Evolutionary conservation across 169 alveolate genomes (phyloP), one percentile per base, ranked within the genome.

Genomic region (Plasmodium coatneyi): DNA sequence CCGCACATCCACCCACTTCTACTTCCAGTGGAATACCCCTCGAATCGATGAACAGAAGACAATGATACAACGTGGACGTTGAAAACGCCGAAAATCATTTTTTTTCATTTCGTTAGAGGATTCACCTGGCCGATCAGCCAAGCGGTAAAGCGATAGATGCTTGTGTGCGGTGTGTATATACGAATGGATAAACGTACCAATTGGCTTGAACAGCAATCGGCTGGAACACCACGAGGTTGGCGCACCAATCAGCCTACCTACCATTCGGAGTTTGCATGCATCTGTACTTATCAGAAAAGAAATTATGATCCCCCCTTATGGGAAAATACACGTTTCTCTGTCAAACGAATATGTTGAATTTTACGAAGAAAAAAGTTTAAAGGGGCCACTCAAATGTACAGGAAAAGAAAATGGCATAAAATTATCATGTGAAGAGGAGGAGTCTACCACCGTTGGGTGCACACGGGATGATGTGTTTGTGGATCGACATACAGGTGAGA

Each of bases 251-350:
- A 32, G 36, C 76, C 30, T 28, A 28, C 36, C 19, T 25, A 25
- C 76, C 76, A 66, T 25, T 66, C 76, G 14, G 76, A n/a, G 22
- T 76, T 19, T 32, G 25, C 46, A 49, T 49, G 22, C 9, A 76
- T 49, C 25, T 79, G 25, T 79, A 25, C 71, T 22, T 22, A 49
- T 22, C 22, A 36, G 12, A 81, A 14, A 36, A 0, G 52, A 76
- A 52, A 86, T 52, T 52, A 86, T 86, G 87, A 76, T 54, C 71
- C 43, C 19, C 30, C 60, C 66, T 14, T 76, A 70, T 4, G 74
- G 76, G 22, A 52, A 52, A 74, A 74, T 86, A 32, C 93, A 86
- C 66, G 83, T 86, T 74, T 86, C 93, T 41, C 41, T 86, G 78
- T 74, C 80, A 14, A 86, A 76, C 34, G 43, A 86, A 9, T 86